Base-by-base conservation (phyloP, 2,329 filamentous ascomycete species). In the Talaromyces atroroseus region DNA sequence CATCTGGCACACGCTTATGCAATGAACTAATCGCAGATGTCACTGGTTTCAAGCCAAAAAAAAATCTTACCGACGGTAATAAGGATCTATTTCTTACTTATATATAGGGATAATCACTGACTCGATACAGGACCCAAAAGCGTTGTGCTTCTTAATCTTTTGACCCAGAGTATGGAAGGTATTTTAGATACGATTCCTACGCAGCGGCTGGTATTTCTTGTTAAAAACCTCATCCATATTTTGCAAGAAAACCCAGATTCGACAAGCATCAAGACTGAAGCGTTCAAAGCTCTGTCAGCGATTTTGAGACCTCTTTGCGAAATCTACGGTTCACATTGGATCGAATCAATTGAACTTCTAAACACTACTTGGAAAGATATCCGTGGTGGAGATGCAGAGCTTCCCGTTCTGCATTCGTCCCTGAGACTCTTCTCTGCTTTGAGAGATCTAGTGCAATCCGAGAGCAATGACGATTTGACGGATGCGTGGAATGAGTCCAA, bases 311-410 rank as follows among this genome's bases (percentile, higher is more conserved):
- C 81, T 42, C 86, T 96, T 63, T 82, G 84, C 58, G 87, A 91
- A 48, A 84, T 96, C 1, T 96, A 96, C 64, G 94, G 92, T 0
- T 83, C 88, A 0, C 89, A 96, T 66, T 99, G 94, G 94, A 81
- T 86, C 51, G 81, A 81, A 49, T 72, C 80, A 0, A 72, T 90
- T 18, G 76, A 82, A 34, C 82, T 84, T 50, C 82, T 86, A 58
- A 73, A 80, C 11, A 71, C 74, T 7, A 72, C 84, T 0, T 89
- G 86, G 84, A 73, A 75, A 2, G 74, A 76, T 3, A 77, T 75
- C 0, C 68, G 68, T 11, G 69, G 71, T 1, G 75, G 78, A 6
- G 77, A 83, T 16, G 69, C 76, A 12, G 76, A 78, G 5, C 65
- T 90, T 1, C 82, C 89, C 0, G 80, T 86, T 24, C 75, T 91